Conservation (phyloP, 2,329 filamentous ascomycete genomes). For the Sclerotinia glacialis region DNA sequence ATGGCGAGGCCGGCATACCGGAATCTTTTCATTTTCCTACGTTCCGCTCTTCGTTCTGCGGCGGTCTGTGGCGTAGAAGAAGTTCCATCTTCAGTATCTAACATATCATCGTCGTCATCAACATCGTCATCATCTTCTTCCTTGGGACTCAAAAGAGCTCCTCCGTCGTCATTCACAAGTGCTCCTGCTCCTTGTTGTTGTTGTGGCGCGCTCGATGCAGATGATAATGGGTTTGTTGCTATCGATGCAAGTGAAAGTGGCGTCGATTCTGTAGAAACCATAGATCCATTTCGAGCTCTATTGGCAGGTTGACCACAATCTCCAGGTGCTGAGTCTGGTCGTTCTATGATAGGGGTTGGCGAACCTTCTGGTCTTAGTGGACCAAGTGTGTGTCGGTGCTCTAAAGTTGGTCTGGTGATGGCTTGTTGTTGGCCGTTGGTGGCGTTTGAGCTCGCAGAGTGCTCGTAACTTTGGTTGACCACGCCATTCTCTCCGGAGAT, state of each 20-base stretch:
- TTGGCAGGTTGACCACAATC: slow-evolving; percentile 36
- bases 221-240: slow-evolving; percentile 44
- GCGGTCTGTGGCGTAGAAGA: slow-evolving; percentile 47
- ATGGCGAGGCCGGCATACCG: slow-evolving; percentile 50
- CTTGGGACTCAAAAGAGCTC: slow-evolving; percentile 41
- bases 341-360: slow-evolving; percentile 32
- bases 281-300: slow-evolving; percentile 42
- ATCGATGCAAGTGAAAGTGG: slow-evolving; percentile 41
- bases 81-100: slow-evolving; percentile 47
- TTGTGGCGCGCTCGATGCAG: slow-evolving; percentile 42
- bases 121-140: slow-evolving; percentile 39
- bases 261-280: slow-evolving; percentile 44
- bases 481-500: slow-evolving; percentile 36
- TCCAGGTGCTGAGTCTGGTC: slow-evolving; percentile 38
- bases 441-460: slow-evolving; percentile 32
- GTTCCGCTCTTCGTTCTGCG: slow-evolving; percentile 56
- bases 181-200: slow-evolving; percentile 39
- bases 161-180: slow-evolving; percentile 47
- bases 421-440: slow-evolving; percentile 30
- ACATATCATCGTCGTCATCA: slow-evolving; percentile 56
- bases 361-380: slow-evolving; percentile 33
- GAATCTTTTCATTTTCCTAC: slow-evolving; percentile 75
- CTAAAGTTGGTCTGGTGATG: slow-evolving; percentile 32
- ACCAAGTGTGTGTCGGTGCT: slow-evolving; percentile 37
- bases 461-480: slow-evolving; percentile 34